A percentile compares a stretch with the other conserved stretches of the same genome.
Conservation (phyloP, 352 stramenopile genomes). For the Vaucheria bursata region DNA sequence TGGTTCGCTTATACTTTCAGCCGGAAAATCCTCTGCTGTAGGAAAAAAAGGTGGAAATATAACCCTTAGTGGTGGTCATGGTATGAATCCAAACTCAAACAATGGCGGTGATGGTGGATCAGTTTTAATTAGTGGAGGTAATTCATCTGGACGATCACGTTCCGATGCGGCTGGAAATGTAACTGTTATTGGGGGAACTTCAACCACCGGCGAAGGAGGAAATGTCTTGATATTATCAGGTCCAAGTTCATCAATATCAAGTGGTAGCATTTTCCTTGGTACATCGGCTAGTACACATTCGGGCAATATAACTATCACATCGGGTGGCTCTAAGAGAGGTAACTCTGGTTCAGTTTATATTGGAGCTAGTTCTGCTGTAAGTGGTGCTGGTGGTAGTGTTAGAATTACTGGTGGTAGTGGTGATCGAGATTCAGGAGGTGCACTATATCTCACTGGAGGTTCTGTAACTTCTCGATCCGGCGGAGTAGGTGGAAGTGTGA, state of each 20-base stretch:
- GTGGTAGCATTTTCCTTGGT: neutral
- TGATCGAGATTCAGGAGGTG: no score
- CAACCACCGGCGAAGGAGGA: constrained; percentile 13
- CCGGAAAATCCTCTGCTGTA: constrained; percentile 21
- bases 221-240: constrained; percentile 18
- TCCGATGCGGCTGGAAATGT: neutral
- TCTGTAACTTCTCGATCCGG: no score
- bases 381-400: neutral
- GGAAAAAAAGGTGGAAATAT: constrained; percentile 19
- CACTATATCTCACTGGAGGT: no score
- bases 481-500: neutral
- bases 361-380: neutral
- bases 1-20: constrained; percentile 25
- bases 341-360: neutral
- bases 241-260: constrained; percentile 5
- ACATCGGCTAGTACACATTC: no score
- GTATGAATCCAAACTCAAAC: constrained; percentile 16
- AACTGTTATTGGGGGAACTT: neutral
- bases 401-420: neutral
- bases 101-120: constrained; percentile 26
- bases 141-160: constrained; percentile 12
- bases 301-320: no score
- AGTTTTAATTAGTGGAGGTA: constrained; percentile 23
- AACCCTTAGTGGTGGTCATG: constrained; percentile 11
- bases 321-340: neutral